Base-by-base conservation (phyloP, 1,284 basidiomycete genomes). In the Cutaneotrichosporon cyanovorans region DNA sequence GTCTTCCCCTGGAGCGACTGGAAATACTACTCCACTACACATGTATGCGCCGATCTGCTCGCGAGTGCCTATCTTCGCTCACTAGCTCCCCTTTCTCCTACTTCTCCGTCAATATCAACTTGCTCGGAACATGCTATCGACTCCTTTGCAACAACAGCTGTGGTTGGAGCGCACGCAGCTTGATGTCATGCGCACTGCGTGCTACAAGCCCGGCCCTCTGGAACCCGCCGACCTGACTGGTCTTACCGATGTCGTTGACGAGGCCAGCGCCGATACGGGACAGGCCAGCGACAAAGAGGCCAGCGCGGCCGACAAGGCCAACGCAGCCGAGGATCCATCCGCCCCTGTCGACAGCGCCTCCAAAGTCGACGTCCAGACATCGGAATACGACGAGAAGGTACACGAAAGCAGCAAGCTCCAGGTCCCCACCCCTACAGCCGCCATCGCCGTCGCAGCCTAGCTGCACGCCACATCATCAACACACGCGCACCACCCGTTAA, bases 1-100 rank as follows among this genome's bases (percentile, higher is more conserved):
- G 55, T 58, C 31, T 72, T 69, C 57, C 57, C 59, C 10, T 72
- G 69, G 69, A 61, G 62, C 8, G 55, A 61, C 37, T 72, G 69
- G 69, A 59, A 60, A 32, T 70, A 69, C 52, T 72, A 70, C 41
- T 54, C 62, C 10, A 41, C 66, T 11, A 61, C 63, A 42, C 68
- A 72, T 56, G 69, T 69, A 66, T 60, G 61, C 58, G 42, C 46
- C 19, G 43, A 55, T 45, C 37, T 52, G 14, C 32, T 57, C 22
- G 55, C 44, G 23, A 49, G 40, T 35, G 37, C 54, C 43, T 63
- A 57, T 45, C 41, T 67, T 45, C 58, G 53, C 55, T 65, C 65
- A 67, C 59, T 62, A 53, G 66, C 60, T 41, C 46, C 54, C 39
- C 53, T 64, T 36, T 34, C 44, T 12, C 31, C 43, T 20, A 43